phyloP scores from a whole-genome alignment of 192 early-diverging fungal species.

The Backusella circina region DNA sequence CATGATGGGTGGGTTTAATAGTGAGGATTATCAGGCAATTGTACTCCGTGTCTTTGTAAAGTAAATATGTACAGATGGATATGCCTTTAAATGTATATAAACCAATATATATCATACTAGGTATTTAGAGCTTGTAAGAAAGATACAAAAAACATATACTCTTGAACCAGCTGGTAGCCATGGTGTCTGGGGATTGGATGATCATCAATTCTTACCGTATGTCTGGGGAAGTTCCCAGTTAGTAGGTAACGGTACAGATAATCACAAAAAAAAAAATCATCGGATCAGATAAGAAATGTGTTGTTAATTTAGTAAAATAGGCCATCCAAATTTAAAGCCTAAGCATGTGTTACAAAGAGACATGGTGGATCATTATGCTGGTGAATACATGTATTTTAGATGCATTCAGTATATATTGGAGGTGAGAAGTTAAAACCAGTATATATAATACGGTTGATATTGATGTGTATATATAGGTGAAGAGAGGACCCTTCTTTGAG shows the following conservation, averaged over 20 bases:
- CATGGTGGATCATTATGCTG: constrained; percentile 53
- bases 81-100: neutral
- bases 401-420: constrained; percentile 81
- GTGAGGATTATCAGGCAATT: constrained; percentile 66
- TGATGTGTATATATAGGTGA: constrained; percentile 32
- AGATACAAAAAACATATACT: constrained; percentile 77
- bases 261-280: neutral
- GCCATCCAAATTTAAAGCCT: constrained; percentile 68
- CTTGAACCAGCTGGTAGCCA: constrained; percentile 97
- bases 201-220: constrained; percentile 95
- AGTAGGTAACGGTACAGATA: constrained; percentile 44
- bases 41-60: constrained; percentile 70
- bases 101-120: constrained; percentile 21
- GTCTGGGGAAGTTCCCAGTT: constrained; percentile 92
- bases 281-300: neutral
- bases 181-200: constrained; percentile 97
- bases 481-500: constrained; percentile 62
- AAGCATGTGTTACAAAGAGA: constrained; percentile 63
- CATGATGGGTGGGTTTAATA: constrained; percentile 56
- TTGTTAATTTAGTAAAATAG: constrained; percentile 17
- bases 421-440: constrained; percentile 43
- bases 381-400: constrained; percentile 83
- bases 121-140: constrained; percentile 78
- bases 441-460: neutral
- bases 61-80: constrained; percentile 21